Base-by-base conservation (phyloP, 495 filamentous ascomycete species). In the Baudoinia panamericana region DNA sequence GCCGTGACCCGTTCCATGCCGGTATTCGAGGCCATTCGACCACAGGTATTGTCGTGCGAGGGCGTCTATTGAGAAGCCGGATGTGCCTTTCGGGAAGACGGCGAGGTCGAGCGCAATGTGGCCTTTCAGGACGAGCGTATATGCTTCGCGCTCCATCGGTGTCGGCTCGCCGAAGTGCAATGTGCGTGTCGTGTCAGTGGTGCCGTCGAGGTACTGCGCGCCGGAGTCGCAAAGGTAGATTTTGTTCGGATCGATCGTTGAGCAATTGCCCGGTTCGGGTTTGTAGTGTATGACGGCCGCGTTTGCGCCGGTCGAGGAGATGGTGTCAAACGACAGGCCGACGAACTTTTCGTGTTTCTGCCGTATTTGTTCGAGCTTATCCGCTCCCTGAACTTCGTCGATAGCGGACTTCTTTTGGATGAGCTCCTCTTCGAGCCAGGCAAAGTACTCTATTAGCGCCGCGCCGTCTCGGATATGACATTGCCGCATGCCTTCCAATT, bases 251-350 rank as follows among this genome's bases (percentile, higher is more conserved):
- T 99, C 87, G 48, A 99, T 83, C 28, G 71, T 68, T 26, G 84
- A 69, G 62, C 92, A 96, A 45, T 65, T 74, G 36, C 83, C 84
- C 37, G 70, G 71, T 52, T 93, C 82, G 0, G 92, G 92, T 53
- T 85, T 88, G 65, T 99, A 99, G 59, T 99, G 92, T 32, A 99
- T 96, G 13, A 99, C 75, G 2, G 92, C 92, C 24, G 87, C 90
- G 63, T 99, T 96, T 16, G 90, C 63, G 4, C 92, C 92, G 1
- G 84, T 93, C 0, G 87, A 92, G 9, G 90, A 96, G 47, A 99
- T 96, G 4, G 92, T 94, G 49, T 84, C 77, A 52, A 99, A 99
- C 3, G 87, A 94, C 7, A 96, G 70, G 17, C 92, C 92, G 35
- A 82, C 84, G 56, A 87, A 96, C 41, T 82, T 67, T 31, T 85